Percentiles rank a stretch among this genome's conserved stretches.
phyloP scores from a whole-genome alignment of 345 rosid species.

The Arabidopsis suecica region DNA sequence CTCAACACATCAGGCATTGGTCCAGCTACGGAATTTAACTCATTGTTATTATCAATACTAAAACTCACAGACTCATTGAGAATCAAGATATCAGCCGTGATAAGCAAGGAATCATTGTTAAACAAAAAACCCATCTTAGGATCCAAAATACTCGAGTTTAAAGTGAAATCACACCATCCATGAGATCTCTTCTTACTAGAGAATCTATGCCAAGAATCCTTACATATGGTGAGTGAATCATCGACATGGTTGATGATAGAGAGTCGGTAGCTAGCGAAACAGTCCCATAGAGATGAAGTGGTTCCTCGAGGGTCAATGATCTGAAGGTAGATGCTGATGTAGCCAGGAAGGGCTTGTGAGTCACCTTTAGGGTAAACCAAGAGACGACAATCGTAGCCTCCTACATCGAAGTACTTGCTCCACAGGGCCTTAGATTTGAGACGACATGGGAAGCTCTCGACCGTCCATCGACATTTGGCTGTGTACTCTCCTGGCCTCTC shows the following conservation, averaged over 20 bases:
- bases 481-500: constrained; percentile 85
- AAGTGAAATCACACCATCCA: constrained; percentile 99
- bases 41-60: constrained; percentile 76
- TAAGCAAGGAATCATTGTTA: constrained; percentile 69
- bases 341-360: constrained; percentile 93
- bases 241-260: constrained; percentile 77
- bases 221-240: constrained; percentile 85
- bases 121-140: constrained; percentile 79
- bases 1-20: constrained; percentile 85
- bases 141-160: constrained; percentile 80
- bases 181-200: constrained; percentile 96
- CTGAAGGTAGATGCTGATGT: constrained; percentile 89
- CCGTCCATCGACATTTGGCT: constrained; percentile 94
- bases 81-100: constrained; percentile 90
- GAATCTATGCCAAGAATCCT: constrained; percentile 98
- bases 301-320: constrained; percentile 98
- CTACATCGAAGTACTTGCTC: constrained; percentile 99
- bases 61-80: constrained; percentile 86
- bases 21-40: constrained; percentile 61
- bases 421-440: constrained; percentile 89
- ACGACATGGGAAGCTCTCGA: constrained; percentile 72
- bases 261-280: constrained; percentile 95
- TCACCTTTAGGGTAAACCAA: constrained; percentile 95
- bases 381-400: constrained; percentile 96
- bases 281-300: constrained; percentile 87